A percentile compares a stretch with the other conserved stretches of the same genome.
Conservation (phyloP, 164 flowering plant genomes). For the Dillenia suffruticosa region DNA sequence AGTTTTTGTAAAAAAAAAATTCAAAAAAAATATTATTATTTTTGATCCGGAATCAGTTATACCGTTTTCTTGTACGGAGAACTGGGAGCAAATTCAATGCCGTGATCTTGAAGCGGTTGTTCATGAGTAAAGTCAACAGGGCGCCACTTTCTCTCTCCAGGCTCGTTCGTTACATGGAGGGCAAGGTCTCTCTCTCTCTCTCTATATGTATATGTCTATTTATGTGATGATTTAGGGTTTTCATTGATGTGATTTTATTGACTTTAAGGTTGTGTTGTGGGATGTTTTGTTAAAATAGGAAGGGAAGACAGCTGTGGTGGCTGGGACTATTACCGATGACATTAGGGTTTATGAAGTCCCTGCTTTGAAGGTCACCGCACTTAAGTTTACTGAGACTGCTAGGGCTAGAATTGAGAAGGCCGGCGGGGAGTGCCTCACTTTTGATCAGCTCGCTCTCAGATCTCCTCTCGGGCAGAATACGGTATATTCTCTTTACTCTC, state of each 20-base stretch:
- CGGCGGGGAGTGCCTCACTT: constrained; percentile 61
- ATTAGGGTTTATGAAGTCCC: constrained; percentile 49
- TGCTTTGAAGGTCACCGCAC: constrained; percentile 45
- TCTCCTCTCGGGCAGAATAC: constrained; percentile 79
- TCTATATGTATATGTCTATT: not conserved
- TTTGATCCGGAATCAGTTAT: constrained; percentile 27
- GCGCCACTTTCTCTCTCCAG: constrained; percentile 52
- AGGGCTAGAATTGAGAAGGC: constrained; percentile 66
- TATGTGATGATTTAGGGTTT: not conserved
- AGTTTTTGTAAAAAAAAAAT: too few species aligned
- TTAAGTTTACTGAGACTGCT: constrained; percentile 61
- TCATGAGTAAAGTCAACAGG: constrained; percentile 61
- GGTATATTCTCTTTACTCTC: constrained; percentile 21
- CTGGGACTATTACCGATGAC: constrained; percentile 58
- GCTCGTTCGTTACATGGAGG: constrained; percentile 39
- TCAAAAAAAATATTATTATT: too few species aligned
- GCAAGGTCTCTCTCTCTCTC: constrained; percentile 32
- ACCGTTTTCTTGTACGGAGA: constrained; percentile 56
- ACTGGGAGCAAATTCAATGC: constrained; percentile 62
- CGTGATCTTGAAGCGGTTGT: constrained; percentile 57
- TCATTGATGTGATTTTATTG: not conserved
- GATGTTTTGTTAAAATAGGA: constrained; percentile 24
- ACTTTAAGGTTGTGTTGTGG: not conserved
- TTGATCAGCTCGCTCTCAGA: constrained; percentile 62
- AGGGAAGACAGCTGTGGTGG: constrained; percentile 51